Conservation (phyloP, 2,329 filamentous ascomycete genomes). For the Huntiella moniliformis region DNA sequence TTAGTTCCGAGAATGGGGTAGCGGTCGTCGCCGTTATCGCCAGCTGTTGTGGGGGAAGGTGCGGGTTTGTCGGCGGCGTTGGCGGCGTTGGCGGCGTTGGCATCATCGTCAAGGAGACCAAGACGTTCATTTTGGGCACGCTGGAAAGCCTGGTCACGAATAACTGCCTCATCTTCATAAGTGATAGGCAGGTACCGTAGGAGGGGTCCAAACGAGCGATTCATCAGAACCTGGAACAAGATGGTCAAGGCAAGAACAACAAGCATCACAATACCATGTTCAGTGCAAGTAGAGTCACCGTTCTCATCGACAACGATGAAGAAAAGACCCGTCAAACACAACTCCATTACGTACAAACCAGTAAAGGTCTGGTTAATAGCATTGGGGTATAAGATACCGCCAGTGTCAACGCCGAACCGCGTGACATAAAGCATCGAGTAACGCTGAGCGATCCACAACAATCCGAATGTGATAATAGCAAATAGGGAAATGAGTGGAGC, state of each 20-base stretch:
- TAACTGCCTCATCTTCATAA: conserved; percentile 80
- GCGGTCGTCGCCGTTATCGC: conserved; percentile 26
- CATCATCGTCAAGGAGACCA: conserved; percentile 36
- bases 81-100: conserved; percentile 21
- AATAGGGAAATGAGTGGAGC: conserved; percentile 83
- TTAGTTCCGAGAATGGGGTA: conserved; percentile 12
- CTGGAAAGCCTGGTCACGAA: conserved; percentile 80
- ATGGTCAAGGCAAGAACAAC: conserved; percentile 50
- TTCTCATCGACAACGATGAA: conserved; percentile 50
- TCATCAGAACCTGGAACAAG: conserved; percentile 64
- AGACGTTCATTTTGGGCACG: conserved; percentile 55
- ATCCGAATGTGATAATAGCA: conserved; percentile 74
- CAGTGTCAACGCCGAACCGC: conserved; percentile 76
- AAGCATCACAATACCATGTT: conserved; percentile 76
- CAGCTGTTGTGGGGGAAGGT: conserved; percentile 11
- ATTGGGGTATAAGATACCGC: conserved; percentile 74
- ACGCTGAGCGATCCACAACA: conserved; percentile 90
- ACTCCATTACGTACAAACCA: conserved; percentile 84
- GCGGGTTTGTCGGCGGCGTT: too few relatives aligned
- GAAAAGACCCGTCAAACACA: conserved; percentile 77
- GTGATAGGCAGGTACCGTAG: conserved; percentile 85
- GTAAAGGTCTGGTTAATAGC: conserved; percentile 94
- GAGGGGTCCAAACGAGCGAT: conserved; percentile 66
- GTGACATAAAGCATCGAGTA: conserved; percentile 94
- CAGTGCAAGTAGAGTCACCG: conserved; percentile 38